phyloP scores from a whole-genome alignment of 345 rosid genomes.

The Rhodamnia argentea region DNA sequence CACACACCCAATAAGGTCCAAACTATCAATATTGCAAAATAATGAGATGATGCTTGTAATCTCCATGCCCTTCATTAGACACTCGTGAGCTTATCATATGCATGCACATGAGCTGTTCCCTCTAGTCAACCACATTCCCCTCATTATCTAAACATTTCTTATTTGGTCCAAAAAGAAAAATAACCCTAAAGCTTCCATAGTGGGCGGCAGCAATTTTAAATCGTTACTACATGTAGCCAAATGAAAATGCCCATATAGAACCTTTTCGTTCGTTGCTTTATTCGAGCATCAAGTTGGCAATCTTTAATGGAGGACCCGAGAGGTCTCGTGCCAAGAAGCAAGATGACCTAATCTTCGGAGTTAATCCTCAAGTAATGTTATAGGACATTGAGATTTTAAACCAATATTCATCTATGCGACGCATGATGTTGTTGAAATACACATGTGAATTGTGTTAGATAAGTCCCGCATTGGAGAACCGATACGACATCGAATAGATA shows the following conservation, averaged over 20 bases:
- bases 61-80: slow-evolving; percentile 15
- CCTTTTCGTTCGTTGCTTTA: background rate
- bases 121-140: slow-evolving; percentile 22
- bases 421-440: background rate
- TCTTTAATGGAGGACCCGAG: background rate
- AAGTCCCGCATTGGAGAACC: no score
- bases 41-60: background rate
- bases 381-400: background rate
- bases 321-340: background rate
- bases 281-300: background rate
- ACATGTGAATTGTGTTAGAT: no score
- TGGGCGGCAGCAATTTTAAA: background rate
- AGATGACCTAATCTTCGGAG: background rate
- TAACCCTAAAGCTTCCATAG: background rate
- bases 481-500: no score
- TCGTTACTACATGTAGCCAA: background rate
- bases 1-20: slow-evolving; percentile 19
- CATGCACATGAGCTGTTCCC: slow-evolving; percentile 44
- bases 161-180: background rate
- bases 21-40: background rate
- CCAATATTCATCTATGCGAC: background rate
- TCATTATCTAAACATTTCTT: background rate
- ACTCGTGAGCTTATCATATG: slow-evolving; percentile 43
- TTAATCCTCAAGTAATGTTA: background rate
- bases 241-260: background rate